Percentiles rank a stretch among this genome's conserved stretches.
phyloP scores from a whole-genome alignment of 176 grass and related monocot species.

The bread wheat (Triticum aestivum) region DNA sequence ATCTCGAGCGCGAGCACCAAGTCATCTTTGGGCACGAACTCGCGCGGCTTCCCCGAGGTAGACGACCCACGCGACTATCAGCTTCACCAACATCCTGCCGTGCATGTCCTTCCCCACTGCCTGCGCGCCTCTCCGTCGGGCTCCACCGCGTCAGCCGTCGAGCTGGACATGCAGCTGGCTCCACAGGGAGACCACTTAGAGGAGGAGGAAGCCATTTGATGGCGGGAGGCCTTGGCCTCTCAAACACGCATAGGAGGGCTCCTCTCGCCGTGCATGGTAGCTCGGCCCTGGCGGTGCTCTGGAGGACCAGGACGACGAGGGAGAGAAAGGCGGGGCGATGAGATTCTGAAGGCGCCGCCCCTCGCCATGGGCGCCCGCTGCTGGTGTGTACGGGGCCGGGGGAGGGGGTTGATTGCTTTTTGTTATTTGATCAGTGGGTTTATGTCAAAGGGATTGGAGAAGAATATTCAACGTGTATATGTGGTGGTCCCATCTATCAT shows the following conservation, averaged over 20 bases:
- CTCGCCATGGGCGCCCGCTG: too few species aligned
- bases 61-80: constrained; percentile 85
- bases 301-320: constrained; percentile 5
- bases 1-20: constrained; percentile 78
- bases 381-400: too few species aligned
- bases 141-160: constrained; percentile 21
- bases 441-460: too few species aligned
- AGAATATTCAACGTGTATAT: too few species aligned
- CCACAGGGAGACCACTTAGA: too few species aligned
- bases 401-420: too few species aligned
- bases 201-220: background rate
- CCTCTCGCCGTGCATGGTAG: too few species aligned
- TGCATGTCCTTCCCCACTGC: constrained; percentile 81
- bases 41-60: constrained; percentile 76
- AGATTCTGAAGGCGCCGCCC: background rate
- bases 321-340: background rate
- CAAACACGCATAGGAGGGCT: background rate
- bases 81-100: constrained; percentile 89
- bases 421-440: too few species aligned
- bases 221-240: constrained; percentile 6
- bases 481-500: too few species aligned
- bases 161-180: background rate
- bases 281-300: background rate
- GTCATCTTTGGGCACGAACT: constrained; percentile 90
- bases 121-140: constrained; percentile 48